Percentiles rank a stretch among this genome's conserved stretches.
phyloP scores from a whole-genome alignment of 2,329 filamentous ascomycete genomes.

The Dendryphion nanum region DNA sequence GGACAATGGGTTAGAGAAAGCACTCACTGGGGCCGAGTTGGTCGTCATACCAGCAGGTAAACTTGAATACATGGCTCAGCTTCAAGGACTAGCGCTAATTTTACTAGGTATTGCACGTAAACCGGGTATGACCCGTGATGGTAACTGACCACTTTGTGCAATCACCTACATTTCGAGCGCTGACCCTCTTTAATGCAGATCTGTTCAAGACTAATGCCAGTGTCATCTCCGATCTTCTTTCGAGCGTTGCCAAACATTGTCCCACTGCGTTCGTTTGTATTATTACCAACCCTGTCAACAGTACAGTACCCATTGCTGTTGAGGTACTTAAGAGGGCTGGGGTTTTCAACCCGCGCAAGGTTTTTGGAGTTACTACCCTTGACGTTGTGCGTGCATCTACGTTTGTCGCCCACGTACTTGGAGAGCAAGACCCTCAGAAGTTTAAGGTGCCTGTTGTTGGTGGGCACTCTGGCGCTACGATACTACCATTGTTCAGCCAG shows the following conservation, averaged over 20 bases:
- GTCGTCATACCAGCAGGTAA: background rate
- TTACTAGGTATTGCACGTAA: background rate
- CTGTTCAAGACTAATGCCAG: background rate
- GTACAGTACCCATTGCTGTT: background rate
- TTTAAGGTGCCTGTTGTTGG: background rate
- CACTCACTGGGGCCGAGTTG: background rate
- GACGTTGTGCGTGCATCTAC: background rate
- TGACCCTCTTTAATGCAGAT: background rate
- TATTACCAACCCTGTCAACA: background rate
- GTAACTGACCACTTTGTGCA: background rate
- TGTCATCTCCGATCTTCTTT: background rate
- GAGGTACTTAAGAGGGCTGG: background rate
- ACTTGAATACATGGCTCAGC: too few relatives aligned
- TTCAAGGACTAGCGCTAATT: too few relatives aligned
- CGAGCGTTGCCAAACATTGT: background rate
- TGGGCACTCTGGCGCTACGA: background rate
- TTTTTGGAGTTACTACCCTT: background rate
- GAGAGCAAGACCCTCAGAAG: background rate
- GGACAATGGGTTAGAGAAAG: background rate
- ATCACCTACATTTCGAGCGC: background rate
- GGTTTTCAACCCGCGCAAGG: background rate
- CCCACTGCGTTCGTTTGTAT: background rate
- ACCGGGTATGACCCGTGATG: background rate
- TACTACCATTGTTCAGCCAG: background rate
- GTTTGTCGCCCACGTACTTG: background rate